Evolutionary conservation across 2,329 filamentous ascomycete species (phyloP), one percentile per base, ranked within the genome.

Genomic region (Colletotrichum falcatum): DNA sequence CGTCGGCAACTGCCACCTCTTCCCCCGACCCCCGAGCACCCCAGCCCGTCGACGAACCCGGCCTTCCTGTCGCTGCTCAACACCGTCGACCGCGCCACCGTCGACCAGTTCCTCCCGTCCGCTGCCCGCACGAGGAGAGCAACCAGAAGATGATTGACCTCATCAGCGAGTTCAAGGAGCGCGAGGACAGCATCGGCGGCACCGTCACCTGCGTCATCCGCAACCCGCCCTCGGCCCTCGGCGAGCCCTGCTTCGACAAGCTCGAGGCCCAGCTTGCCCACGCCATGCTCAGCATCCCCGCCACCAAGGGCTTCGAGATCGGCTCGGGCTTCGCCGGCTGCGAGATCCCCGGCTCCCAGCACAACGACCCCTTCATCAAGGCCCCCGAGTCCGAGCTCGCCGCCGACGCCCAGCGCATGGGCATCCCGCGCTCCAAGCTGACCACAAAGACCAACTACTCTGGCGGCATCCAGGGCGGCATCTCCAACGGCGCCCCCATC

Each of bases 201-300:
- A 97, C 94, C 16, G 94, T 98, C 23, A 97, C 94, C 55, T 98
- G 95, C 77, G 93, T 98, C 48, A 94, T 98, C 78, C 89, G 93
- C 73, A 95, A 97, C 77, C 89, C 90, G 9, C 96, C 95, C 35
- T 88, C 89, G 49, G 95, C 95, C 0, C 88, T 98, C 3, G 96
- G 96, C 70, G 96, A 98, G 86, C 96, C 95, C 0, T 93, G 90
- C 81, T 98, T 99, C 81, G 94, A 97, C 82, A 98, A 98, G 85
- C 87, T 98, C 54, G 95, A 99, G 85, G 96, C 96, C 9, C 89
- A 89, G 79, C 90, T 99, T 56, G 95, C 90, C 33, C 95, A 98
- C 78, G 96, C 93, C 60, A 98, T 99, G 93, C 88, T 98, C 73
- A 94, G 90, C 79, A 97, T 98, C 76, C 96, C 96, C 6, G 94